Evolutionary conservation across 176 grass and related monocot genomes (phyloP).

Genomic region (Miscanthus lutarioriparius): DNA sequence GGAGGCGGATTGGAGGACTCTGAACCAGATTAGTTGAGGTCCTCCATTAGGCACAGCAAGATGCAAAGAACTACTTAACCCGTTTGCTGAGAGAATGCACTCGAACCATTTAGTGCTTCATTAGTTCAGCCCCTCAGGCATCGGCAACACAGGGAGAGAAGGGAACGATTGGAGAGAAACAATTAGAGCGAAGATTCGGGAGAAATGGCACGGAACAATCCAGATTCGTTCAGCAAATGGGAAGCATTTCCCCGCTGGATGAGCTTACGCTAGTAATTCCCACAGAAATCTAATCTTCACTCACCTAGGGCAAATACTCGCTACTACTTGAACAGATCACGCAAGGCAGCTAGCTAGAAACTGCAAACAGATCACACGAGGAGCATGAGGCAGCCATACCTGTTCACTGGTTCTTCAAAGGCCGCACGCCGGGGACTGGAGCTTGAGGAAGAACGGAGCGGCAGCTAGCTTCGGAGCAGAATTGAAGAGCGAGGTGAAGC

Average conservation of each 20-base stretch:
- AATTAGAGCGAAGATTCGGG: background rate
- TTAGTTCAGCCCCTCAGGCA: background rate
- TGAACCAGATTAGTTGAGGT: background rate
- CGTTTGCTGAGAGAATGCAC: background rate
- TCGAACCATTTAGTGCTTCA: background rate
- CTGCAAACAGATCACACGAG: background rate
- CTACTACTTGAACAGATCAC: background rate
- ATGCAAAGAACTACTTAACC: background rate
- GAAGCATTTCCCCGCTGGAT: background rate
- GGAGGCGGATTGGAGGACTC: background rate
- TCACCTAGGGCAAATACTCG: background rate
- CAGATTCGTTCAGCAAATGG: conserved; percentile 24
- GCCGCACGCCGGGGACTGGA: background rate
- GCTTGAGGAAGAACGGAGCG: background rate
- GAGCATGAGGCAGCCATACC: conserved; percentile 3
- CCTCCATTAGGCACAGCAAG: background rate
- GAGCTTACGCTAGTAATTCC: background rate
- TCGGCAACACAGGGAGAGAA: background rate
- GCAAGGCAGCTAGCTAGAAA: background rate
- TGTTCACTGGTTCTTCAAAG: background rate
- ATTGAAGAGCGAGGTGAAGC: conserved; percentile 8
- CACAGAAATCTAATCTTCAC: background rate
- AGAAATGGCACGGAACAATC: background rate
- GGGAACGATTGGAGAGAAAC: background rate
- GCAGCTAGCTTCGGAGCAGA: conserved; percentile 27